Conservation (phyloP, 1,284 basidiomycete species). For the Moesziomyces aphidis region DNA sequence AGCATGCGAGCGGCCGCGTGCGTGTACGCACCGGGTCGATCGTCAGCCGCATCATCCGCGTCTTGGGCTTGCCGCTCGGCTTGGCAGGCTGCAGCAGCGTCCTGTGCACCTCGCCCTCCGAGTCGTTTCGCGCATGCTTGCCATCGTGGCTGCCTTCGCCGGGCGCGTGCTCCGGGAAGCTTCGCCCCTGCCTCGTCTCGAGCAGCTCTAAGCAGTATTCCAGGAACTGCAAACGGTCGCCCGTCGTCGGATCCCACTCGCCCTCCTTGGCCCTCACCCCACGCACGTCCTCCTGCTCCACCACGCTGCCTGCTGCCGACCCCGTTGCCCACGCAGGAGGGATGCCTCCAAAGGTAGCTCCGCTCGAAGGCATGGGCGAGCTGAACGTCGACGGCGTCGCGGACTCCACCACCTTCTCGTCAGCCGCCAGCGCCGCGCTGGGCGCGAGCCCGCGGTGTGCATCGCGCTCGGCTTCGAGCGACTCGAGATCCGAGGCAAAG, state of each 20-base stretch:
- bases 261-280: conserved; percentile 19
- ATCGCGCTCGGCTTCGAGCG: conserved; percentile 49
- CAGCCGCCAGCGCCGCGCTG: background rate
- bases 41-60: conserved; percentile 62
- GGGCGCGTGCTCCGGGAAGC: conserved; percentile 37
- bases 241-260: conserved; percentile 50
- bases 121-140: background rate
- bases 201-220: conserved; percentile 56
- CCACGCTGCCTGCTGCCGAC: background rate
- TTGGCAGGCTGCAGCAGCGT: conserved; percentile 12
- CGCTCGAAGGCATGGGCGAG: conserved; percentile 33
- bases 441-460: background rate
- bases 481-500: conserved; percentile 51
- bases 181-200: conserved; percentile 60
- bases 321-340: conserved; percentile 5
- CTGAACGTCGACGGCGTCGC: conserved; percentile 24
- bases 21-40: conserved; percentile 62
- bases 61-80: conserved; percentile 12
- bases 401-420: conserved; percentile 2
- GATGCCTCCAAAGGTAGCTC: conserved; percentile 13
- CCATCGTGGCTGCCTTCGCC: background rate
- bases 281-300: conserved; percentile 44
- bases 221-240: conserved; percentile 52
- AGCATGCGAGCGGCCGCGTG: conserved; percentile 44
- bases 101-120: conserved; percentile 2